Evolutionary conservation across 192 early-diverging fungal genomes (phyloP), one percentile per base, ranked within the genome.

Genomic region (Thamnidium elegans): DNA sequence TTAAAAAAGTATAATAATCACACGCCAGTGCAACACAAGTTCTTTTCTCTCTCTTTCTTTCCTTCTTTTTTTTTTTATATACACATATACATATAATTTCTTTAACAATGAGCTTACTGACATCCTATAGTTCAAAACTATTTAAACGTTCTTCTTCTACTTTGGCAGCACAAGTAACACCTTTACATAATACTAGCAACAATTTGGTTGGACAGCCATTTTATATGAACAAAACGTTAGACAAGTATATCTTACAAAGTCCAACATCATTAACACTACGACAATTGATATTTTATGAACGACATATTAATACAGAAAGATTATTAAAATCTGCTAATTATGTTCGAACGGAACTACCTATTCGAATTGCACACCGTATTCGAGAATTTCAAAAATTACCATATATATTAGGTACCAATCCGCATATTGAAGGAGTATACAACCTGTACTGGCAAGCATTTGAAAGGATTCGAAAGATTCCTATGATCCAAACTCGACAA

Each of bases 371-470:
- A n/a, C 92, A 96, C 72, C 80, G 96, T 11, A 95, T 99, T 70
- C 84, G 90, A 50, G 90, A 90, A 68, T 95, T 97, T 66, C 96
- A 99, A 76, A 86, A 88, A 43, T 81, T 99, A 14, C 95, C 96
- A 3, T 99, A 93, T 66, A 92, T 96, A 44, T 91, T 94, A 3
- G 96, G 94, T 4, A 93, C 91, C 11, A 96, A 97, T 70, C 93
- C 96, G 3, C 92, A 96, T 70, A 86, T 97, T 5, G 45, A 55
- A 14, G 19, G 31, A 14, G 88, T 96, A 26, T 97, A 99, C 53
- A 79, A 87, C 48, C 74, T 96, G 58, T 99, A 97, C 71, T 96
- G 92, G 94, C 78, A 88, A 20, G 92, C 95, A 0, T 97, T 99
- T 72, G 94, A 96, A 48, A 73, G 74, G 66, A 84, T 97, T 64